Evolutionary conservation across 805 yeast species (phyloP).

Genomic region (Yarrowia sp.): DNA sequence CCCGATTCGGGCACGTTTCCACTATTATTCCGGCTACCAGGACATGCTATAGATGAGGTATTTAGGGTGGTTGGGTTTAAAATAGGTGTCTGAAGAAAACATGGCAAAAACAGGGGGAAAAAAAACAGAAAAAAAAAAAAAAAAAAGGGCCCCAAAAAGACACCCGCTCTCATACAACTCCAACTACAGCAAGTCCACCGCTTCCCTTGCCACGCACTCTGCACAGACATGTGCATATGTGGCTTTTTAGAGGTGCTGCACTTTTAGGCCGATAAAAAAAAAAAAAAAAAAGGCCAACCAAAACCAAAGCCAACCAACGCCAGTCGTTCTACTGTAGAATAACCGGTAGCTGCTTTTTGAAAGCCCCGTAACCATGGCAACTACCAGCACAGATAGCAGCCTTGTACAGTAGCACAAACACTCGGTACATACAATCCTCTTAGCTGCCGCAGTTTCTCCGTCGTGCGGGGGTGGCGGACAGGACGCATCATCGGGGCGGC

Average conservation of each 20-base stretch:
- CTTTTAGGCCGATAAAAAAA: not conserved
- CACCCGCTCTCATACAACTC: no score
- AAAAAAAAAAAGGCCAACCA: no score
- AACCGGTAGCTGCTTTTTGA: no score
- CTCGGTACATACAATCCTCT: no score
- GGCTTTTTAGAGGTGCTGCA: not conserved
- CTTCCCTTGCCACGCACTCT: no score
- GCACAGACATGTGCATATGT: not conserved
- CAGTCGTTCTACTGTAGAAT: no score
- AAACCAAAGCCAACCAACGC: no score
- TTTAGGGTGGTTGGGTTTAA: not conserved
- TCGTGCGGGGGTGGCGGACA: conserved; percentile 16
- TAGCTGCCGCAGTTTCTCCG: not conserved
- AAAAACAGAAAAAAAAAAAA: not conserved
- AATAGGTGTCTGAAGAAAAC: not conserved
- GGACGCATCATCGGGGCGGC: no score
- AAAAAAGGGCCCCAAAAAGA: not conserved
- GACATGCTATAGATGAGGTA: not conserved
- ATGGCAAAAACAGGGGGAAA: not conserved
- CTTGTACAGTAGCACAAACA: no score
- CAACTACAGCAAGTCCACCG: no score
- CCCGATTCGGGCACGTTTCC: not conserved
- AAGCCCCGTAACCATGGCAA: no score
- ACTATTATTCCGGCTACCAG: not conserved
- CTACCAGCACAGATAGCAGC: no score